These are phyloP conservation scores for Aspergillus brasiliensis DNA, from an alignment of 2,329 filamentous ascomycete genomes.

Conservation along the genomic window DNA sequence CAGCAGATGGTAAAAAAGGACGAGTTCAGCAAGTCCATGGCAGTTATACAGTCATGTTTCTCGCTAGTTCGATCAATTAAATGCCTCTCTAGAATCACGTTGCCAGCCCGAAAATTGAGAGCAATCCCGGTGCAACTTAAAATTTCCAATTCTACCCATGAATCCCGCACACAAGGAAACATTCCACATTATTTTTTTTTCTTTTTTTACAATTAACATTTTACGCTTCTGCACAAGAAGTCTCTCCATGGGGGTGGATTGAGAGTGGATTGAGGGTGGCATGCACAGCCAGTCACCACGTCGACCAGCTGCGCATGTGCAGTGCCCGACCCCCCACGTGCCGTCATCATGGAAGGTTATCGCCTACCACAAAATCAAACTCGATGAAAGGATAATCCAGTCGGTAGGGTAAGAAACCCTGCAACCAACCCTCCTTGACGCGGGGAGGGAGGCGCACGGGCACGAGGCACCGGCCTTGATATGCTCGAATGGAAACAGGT, in stretches of 20 bases:
- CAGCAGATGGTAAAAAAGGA: background rate
- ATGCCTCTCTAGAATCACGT: conserved; percentile 1
- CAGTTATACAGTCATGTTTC: background rate
- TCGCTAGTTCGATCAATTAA: conserved; percentile 6
- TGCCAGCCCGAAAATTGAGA: background rate
- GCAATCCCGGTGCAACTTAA: background rate
- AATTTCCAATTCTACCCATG: background rate
- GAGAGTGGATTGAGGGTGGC: background rate
- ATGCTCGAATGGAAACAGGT: conserved; percentile 15
- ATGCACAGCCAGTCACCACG: conserved; percentile 2
- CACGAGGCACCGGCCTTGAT: conserved; percentile 16
- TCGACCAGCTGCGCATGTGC: conserved; percentile 2
- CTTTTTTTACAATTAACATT: too few relatives aligned
- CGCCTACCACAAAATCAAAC: conserved; percentile 16
- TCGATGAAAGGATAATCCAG: conserved; percentile 1
- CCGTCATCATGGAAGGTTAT: conserved; percentile 16
- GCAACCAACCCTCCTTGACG: conserved; percentile 2
- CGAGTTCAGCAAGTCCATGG: background rate
- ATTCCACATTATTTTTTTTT: background rate
- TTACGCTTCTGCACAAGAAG: background rate
- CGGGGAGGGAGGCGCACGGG: conserved; percentile 16
- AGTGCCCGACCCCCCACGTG: conserved; percentile 17
- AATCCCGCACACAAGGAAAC: background rate
- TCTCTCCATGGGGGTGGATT: background rate
- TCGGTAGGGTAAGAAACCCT: conserved; percentile 9